Conservation (phyloP, 2,329 filamentous ascomycete genomes). For the Claviceps sp. region DNA sequence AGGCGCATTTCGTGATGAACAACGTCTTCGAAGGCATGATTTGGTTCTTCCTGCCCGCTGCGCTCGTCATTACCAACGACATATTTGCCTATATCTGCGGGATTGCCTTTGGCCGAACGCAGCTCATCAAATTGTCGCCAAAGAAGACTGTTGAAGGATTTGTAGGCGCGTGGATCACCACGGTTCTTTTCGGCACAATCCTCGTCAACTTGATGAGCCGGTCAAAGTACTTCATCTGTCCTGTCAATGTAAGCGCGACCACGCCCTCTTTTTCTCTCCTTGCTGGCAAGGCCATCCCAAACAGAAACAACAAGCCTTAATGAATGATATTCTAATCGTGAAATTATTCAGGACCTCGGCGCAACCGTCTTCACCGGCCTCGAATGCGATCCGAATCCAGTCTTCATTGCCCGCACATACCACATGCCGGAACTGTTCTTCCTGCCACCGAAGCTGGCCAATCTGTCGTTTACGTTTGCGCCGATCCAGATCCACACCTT, state of each 20-base stretch:
- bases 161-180: slow-evolving; percentile 91
- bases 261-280: neutral
- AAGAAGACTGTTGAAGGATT: slow-evolving; percentile 99
- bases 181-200: slow-evolving; percentile 68
- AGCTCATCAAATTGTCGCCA: slow-evolving; percentile 92
- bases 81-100: slow-evolving; percentile 97
- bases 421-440: slow-evolving; percentile 61
- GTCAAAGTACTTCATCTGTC: slow-evolving; percentile 97
- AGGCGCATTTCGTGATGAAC: slow-evolving; percentile 99
- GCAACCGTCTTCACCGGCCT: slow-evolving; percentile 87
- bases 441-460: slow-evolving; percentile 38
- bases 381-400: slow-evolving; percentile 80
- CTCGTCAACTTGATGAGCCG: slow-evolving; percentile 76
- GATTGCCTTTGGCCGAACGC: slow-evolving; percentile 90
- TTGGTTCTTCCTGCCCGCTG: slow-evolving; percentile 95
- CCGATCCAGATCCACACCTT: slow-evolving; percentile 93
- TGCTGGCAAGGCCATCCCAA: neutral
- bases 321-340: neutral
- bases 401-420: slow-evolving; percentile 70
- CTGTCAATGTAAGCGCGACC: slow-evolving; percentile 55
- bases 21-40: slow-evolving; percentile 99
- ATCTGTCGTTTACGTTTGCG: slow-evolving; percentile 57
- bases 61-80: slow-evolving; percentile 94
- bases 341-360: slow-evolving; percentile 53
- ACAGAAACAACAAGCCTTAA: neutral